Percentiles rank a stretch among this genome's conserved stretches.
phyloP scores from a whole-genome alignment of 1,139 yeast species.

The Debaryomycetaceae sp. region DNA sequence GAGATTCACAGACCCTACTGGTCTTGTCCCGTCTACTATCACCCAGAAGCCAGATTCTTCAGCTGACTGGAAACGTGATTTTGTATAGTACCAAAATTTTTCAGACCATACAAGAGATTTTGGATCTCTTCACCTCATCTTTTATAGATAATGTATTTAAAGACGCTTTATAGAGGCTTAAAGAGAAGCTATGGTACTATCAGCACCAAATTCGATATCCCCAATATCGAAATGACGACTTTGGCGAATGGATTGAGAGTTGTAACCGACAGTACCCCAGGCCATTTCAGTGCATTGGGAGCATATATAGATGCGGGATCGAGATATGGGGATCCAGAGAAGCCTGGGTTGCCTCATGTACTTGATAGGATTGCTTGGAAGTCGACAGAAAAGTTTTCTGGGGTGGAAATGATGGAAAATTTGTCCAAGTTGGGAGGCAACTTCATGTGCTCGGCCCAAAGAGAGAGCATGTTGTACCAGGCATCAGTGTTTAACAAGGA shows the following conservation, averaged over 20 bases:
- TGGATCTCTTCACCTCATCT: no score
- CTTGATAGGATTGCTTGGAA: slow-evolving; percentile 86
- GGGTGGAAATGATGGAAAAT: slow-evolving; percentile 69
- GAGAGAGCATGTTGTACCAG: slow-evolving; percentile 91
- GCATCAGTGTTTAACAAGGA: slow-evolving; percentile 90
- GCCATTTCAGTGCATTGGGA: slow-evolving; percentile 90
- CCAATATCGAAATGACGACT: slow-evolving; percentile 46
- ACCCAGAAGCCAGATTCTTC: slow-evolving; percentile 54
- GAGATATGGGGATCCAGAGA: slow-evolving; percentile 59
- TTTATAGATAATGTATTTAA: neutral
- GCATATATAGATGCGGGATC: slow-evolving; percentile 90
- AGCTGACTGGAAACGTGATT: neutral
- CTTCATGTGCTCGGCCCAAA: slow-evolving; percentile 87
- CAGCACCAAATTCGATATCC: slow-evolving; percentile 11
- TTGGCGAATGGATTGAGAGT: slow-evolving; percentile 77
- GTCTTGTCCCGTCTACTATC: slow-evolving; percentile 67
- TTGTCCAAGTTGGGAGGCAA: slow-evolving; percentile 87
- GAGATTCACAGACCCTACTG: slow-evolving; percentile 71
- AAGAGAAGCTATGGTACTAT: slow-evolving; percentile 5
- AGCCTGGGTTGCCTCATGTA: slow-evolving; percentile 76
- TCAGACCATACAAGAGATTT: neutral
- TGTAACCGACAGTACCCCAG: slow-evolving; percentile 83
- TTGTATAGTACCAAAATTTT: neutral
- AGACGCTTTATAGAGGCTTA: neutral
- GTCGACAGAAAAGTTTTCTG: slow-evolving; percentile 62